Conservation (phyloP, 176 grass and related monocot genomes). For the Zoysia japonica region DNA sequence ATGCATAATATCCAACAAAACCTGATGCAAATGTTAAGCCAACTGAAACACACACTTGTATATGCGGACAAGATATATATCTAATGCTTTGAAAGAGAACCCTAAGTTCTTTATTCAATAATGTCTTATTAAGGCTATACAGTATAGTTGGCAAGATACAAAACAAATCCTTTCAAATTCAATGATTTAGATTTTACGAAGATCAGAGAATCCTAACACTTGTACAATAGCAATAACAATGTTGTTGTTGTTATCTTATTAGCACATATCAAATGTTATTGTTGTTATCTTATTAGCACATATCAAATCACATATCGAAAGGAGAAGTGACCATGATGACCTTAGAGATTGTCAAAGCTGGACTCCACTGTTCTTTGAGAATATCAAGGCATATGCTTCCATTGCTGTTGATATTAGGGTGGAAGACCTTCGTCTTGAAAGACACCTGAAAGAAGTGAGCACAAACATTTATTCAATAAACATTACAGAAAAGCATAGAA, state of each 20-base stretch:
- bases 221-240: background rate
- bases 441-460: conserved; percentile 41
- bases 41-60: background rate
- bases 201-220: background rate
- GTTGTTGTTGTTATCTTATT: conserved; percentile 1
- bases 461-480: conserved; percentile 28
- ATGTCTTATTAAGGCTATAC: background rate
- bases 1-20: background rate
- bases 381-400: conserved; percentile 70
- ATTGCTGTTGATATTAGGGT: conserved; percentile 70
- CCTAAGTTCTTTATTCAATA: background rate
- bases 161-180: background rate
- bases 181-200: background rate
- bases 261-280: background rate
- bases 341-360: conserved; percentile 65
- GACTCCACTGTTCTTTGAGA: conserved; percentile 69
- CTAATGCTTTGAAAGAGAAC: background rate
- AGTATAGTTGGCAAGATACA: background rate
- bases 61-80: background rate
- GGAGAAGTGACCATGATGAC: conserved; percentile 15
- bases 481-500: background rate
- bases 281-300: background rate
- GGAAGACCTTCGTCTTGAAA: conserved; percentile 66
- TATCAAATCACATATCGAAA: background rate
- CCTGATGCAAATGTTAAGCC: background rate